These are phyloP conservation scores for Parathielavia hyrcaniae DNA, from an alignment of 495 filamentous ascomycete genomes.

Conservation along the genomic window DNA sequence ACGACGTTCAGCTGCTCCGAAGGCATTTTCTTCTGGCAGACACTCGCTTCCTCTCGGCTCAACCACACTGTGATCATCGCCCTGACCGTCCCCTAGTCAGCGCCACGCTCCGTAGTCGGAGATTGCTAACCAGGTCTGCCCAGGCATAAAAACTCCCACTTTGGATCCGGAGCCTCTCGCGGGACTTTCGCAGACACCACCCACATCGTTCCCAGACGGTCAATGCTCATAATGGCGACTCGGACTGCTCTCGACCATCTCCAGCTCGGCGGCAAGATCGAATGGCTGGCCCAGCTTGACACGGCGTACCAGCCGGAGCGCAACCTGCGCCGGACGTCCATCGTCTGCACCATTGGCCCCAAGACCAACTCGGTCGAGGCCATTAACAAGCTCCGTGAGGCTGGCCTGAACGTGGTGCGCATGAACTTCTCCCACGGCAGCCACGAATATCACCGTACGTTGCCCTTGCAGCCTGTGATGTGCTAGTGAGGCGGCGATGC, in stretches of 20 bases:
- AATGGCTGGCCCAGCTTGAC: conserved; percentile 77
- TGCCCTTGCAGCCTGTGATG: background rate
- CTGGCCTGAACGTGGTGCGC: conserved; percentile 93
- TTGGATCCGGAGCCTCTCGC: conserved; percentile 2
- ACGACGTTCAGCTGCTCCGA: background rate
- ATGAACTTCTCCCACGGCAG: conserved; percentile 99
- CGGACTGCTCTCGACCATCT: conserved; percentile 78
- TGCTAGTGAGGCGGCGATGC: background rate
- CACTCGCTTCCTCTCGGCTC: background rate
- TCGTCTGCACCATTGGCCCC: conserved; percentile 97
- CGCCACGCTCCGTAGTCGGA: conserved; percentile 8
- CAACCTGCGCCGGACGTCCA: conserved; percentile 91
- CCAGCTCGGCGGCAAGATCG: conserved; percentile 69
- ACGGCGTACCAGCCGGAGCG: conserved; percentile 73
- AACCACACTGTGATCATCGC: background rate
- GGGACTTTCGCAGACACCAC: background rate
- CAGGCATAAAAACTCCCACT: conserved; percentile 3
- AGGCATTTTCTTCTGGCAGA: background rate
- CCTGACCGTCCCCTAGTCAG: background rate
- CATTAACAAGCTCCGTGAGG: conserved; percentile 83
- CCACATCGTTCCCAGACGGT: background rate
- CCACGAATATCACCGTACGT: conserved; percentile 57
- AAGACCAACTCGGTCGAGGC: conserved; percentile 98
- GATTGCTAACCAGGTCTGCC: conserved; percentile 4
- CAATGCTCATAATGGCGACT: conserved; percentile 47